A percentile compares a stretch with the other conserved stretches of the same genome.
phyloP scores from a whole-genome alignment of 768 basidiomycete species.

The Suillus plorans region DNA sequence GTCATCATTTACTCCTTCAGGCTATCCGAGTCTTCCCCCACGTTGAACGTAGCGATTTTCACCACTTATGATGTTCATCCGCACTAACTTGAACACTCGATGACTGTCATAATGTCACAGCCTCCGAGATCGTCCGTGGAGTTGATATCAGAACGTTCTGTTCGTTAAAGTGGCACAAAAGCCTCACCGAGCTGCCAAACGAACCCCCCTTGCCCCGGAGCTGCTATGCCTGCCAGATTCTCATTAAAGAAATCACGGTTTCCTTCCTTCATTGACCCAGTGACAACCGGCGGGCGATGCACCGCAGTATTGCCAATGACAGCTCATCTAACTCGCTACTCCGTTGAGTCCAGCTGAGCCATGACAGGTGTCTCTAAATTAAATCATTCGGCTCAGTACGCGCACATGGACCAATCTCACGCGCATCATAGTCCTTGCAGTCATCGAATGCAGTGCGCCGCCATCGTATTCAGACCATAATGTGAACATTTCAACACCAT shows the following conservation, averaged over 20 bases:
- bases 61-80: conserved; percentile 7
- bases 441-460: conserved; percentile 46
- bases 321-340: conserved; percentile 28
- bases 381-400: conserved; percentile 33
- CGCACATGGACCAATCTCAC: conserved; percentile 53
- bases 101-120: conserved; percentile 35
- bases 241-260: conserved; percentile 30
- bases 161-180: too few species aligned
- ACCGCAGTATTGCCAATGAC: conserved; percentile 36
- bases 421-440: conserved; percentile 34
- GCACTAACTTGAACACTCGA: conserved; percentile 28
- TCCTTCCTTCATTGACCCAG: conserved; percentile 13
- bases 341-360: conserved; percentile 45
- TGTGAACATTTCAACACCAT: conserved; percentile 45
- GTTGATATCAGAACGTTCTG: too few species aligned
- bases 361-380: conserved; percentile 41
- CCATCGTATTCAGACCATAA: conserved; percentile 55
- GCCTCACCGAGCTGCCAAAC: conserved; percentile 13
- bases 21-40: conserved; percentile 15
- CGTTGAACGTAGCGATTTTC: conserved; percentile 23
- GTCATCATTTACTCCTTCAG: conserved; percentile 11
- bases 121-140: not conserved
- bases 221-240: conserved; percentile 56
- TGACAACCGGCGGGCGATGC: conserved; percentile 37
- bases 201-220: conserved; percentile 49